Conservation (phyloP, 768 basidiomycete genomes). For the Mycena albidolilacea region DNA sequence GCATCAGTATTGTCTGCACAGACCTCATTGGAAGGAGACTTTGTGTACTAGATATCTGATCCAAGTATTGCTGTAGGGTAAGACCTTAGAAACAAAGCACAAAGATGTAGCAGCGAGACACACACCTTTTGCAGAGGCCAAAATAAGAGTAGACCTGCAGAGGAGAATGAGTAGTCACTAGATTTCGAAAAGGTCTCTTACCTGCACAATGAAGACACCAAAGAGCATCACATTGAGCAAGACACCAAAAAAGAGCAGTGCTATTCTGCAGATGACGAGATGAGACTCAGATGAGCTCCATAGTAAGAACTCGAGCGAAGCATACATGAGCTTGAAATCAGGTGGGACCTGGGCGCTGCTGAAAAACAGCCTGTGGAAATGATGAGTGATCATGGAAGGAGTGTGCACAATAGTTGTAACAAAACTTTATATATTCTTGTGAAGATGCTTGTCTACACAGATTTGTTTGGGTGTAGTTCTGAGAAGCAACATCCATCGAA, state of each 20-base stretch:
- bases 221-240: slow-evolving; percentile 35
- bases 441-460: too few species aligned
- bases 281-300: not conserved
- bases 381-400: not conserved
- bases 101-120: not conserved
- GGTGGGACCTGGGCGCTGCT: not conserved
- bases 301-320: not conserved
- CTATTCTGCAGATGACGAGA: slow-evolving; percentile 17
- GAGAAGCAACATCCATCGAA: too few species aligned
- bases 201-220: slow-evolving; percentile 37
- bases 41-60: slow-evolving; percentile 24
- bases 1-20: not conserved
- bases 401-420: too few species aligned
- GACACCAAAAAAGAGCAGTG: slow-evolving; percentile 37
- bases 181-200: not conserved
- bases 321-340: slow-evolving; percentile 26
- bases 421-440: too few species aligned
- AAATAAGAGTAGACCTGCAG: slow-evolving; percentile 35
- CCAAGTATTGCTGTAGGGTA: slow-evolving; percentile 23
- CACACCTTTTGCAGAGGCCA: slow-evolving; percentile 36
- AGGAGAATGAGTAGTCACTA: not conserved
- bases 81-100: not conserved
- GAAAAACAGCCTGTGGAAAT: not conserved
- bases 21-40: not conserved
- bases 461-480: too few species aligned